Percentiles rank a stretch among this genome's conserved stretches.
phyloP scores from a whole-genome alignment of 768 basidiomycete genomes.

The Pulveroboletus sp. region DNA sequence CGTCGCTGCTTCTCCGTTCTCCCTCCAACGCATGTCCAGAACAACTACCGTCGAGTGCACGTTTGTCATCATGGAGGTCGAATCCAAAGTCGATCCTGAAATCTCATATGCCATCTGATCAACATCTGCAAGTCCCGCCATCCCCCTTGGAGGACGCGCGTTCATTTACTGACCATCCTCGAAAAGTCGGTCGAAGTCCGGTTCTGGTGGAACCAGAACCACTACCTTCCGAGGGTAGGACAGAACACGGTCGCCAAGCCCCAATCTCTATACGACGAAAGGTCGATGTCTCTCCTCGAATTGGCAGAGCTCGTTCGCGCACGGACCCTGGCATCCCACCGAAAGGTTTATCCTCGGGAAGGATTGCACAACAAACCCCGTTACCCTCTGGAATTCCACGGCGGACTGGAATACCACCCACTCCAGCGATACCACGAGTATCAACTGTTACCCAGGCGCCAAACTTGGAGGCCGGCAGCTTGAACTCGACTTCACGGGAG shows the following conservation, averaged over 20 bases:
- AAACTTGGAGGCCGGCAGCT: conserved; percentile 31
- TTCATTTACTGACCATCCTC: conserved; percentile 4
- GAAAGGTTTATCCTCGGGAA: conserved; percentile 9
- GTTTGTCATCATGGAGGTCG: conserved; percentile 24
- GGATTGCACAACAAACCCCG: conserved; percentile 6
- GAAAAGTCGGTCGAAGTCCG: conserved; percentile 11
- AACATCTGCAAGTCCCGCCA: conserved; percentile 13
- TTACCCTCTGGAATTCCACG: conserved; percentile 27
- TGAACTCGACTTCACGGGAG: conserved; percentile 22
- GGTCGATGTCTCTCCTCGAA: conserved; percentile 11
- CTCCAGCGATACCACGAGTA: conserved; percentile 15
- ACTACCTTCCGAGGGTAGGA: background rate
- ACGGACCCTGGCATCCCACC: conserved; percentile 26
- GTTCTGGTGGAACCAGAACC: conserved; percentile 12
- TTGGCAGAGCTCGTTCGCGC: conserved; percentile 27
- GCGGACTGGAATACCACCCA: conserved; percentile 15
- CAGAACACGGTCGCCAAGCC: conserved; percentile 6
- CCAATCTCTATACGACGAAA: conserved; percentile 8
- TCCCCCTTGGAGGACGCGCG: conserved; percentile 7
- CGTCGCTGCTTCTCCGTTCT: conserved; percentile 4
- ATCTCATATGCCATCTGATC: conserved; percentile 17
- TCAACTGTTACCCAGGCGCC: conserved; percentile 2
- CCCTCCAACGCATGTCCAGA: conserved; percentile 9
- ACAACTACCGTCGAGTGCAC: conserved; percentile 11
- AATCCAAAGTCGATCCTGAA: conserved; percentile 33